Evolutionary conservation across 192 early-diverging fungal species (phyloP).

Genomic region (Mortierella claussenii): DNA sequence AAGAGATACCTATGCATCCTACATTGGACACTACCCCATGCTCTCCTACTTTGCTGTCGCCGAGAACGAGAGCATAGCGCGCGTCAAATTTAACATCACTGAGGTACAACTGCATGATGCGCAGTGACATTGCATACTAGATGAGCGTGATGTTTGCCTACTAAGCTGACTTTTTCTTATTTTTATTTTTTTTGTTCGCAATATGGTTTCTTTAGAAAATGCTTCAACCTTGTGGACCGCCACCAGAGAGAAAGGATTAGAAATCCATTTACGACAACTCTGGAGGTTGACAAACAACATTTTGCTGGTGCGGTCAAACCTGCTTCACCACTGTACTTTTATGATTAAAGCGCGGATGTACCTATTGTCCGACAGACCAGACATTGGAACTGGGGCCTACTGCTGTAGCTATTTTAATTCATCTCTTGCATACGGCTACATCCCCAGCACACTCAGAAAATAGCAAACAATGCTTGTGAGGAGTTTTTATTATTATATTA

Average conservation of each 20-base stretch:
- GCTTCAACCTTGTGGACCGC: slow-evolving; percentile 71
- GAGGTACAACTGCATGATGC: slow-evolving; percentile 73
- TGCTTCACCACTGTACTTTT: background rate
- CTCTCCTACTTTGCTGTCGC: slow-evolving; percentile 85
- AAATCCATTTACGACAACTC: too few relatives aligned
- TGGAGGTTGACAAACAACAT: too few relatives aligned
- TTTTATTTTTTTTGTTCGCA: background rate
- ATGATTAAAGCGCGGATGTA: too few relatives aligned
- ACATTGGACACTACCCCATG: slow-evolving; percentile 82
- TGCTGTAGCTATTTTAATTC: too few relatives aligned
- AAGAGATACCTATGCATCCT: slow-evolving; percentile 83
- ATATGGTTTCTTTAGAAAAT: slow-evolving; percentile 70
- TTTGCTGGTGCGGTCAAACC: too few relatives aligned
- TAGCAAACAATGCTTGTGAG: too few relatives aligned
- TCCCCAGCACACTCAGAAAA: too few relatives aligned
- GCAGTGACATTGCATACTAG: too few relatives aligned
- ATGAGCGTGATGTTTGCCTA: background rate
- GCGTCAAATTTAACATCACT: slow-evolving; percentile 77
- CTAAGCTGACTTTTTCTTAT: background rate
- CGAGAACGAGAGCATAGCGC: slow-evolving; percentile 84
- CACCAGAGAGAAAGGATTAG: slow-evolving; percentile 62
- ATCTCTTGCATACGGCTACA: too few relatives aligned
- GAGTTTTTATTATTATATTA: background rate
- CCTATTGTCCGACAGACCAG: too few relatives aligned
- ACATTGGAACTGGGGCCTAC: too few relatives aligned